Percentiles rank a stretch among this genome's conserved stretches.
Evolutionary conservation across 2,329 filamentous ascomycete species (phyloP).

Genomic region (Hymenoscyphus scutula): DNA sequence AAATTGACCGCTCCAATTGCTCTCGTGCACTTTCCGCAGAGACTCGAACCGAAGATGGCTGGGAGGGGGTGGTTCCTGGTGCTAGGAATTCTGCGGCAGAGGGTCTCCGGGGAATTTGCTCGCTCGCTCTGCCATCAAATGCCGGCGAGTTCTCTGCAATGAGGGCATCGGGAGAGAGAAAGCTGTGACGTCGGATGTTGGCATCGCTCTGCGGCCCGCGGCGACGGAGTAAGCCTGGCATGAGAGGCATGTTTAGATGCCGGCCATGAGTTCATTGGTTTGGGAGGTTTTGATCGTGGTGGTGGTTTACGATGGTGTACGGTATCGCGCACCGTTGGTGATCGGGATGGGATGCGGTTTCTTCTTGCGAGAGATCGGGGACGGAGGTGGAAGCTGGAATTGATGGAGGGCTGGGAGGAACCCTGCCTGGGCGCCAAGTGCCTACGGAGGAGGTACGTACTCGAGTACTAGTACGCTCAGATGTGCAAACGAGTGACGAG

Average conservation of each 20-base stretch:
- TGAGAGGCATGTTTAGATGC: slow-evolving; percentile 30
- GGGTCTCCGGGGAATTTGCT: slow-evolving; percentile 35
- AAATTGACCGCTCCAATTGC: slow-evolving; percentile 23
- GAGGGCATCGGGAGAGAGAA: slow-evolving; percentile 26
- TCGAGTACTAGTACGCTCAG: slow-evolving; percentile 9
- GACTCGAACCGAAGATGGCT: slow-evolving; percentile 16
- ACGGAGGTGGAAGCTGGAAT: slow-evolving; percentile 2
- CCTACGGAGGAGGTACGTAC: no score
- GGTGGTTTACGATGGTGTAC: not conserved
- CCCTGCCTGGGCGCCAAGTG: slow-evolving; percentile 8
- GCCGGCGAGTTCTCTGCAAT: slow-evolving; percentile 16
- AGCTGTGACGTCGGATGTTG: slow-evolving; percentile 35
- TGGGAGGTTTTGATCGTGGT: not conserved
- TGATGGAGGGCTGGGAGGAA: slow-evolving; percentile 14
- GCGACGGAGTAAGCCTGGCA: slow-evolving; percentile 33
- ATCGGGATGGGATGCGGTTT: not conserved
- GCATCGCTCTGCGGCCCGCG: slow-evolving; percentile 30
- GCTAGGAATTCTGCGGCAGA: slow-evolving; percentile 32
- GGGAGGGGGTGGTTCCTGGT: slow-evolving; percentile 19
- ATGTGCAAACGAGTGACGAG: slow-evolving; percentile 17
- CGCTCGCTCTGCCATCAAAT: slow-evolving; percentile 33
- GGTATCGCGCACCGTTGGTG: not conserved
- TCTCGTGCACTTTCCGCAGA: slow-evolving; percentile 24
- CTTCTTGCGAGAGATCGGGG: not conserved
- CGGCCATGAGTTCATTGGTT: slow-evolving; percentile 24